A percentile compares a stretch with the other conserved stretches of the same genome.
These are phyloP conservation scores for Podaxis sp. DNA, from an alignment of 768 basidiomycete genomes.

Conservation along the genomic window DNA sequence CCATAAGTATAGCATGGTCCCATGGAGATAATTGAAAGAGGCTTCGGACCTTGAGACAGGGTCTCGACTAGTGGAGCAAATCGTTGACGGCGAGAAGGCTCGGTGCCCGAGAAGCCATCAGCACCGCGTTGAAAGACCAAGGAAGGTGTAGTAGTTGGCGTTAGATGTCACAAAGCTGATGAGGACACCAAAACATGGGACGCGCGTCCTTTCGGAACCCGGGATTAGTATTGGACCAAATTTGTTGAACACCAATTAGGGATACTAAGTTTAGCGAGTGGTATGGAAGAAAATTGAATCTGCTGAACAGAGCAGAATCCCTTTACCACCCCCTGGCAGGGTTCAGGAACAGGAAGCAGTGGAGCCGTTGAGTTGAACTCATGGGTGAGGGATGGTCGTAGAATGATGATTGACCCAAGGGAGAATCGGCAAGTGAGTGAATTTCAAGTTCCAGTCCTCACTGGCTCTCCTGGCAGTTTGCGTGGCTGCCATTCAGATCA, in stretches of 20 bases:
- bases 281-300: background rate
- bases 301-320: background rate
- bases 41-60: background rate
- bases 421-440: background rate
- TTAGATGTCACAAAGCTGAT: background rate
- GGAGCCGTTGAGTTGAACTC: background rate
- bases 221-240: background rate
- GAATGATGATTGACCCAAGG: conserved; percentile 5
- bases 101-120: background rate
- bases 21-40: background rate
- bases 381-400: background rate
- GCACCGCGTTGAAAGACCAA: background rate
- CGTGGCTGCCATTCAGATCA: background rate
- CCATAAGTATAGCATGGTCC: background rate
- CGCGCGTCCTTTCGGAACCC: background rate
- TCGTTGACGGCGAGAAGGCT: background rate
- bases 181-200: conserved; percentile 1
- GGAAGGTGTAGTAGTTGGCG: background rate
- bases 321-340: background rate
- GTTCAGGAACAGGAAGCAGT: conserved; percentile 2
- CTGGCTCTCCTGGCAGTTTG: background rate
- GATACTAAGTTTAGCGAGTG: background rate
- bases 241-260: background rate
- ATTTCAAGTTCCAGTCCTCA: background rate
- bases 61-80: conserved; percentile 6